Conservation (phyloP, 805 yeast genomes). For the Metschnikowia arizonensis region DNA sequence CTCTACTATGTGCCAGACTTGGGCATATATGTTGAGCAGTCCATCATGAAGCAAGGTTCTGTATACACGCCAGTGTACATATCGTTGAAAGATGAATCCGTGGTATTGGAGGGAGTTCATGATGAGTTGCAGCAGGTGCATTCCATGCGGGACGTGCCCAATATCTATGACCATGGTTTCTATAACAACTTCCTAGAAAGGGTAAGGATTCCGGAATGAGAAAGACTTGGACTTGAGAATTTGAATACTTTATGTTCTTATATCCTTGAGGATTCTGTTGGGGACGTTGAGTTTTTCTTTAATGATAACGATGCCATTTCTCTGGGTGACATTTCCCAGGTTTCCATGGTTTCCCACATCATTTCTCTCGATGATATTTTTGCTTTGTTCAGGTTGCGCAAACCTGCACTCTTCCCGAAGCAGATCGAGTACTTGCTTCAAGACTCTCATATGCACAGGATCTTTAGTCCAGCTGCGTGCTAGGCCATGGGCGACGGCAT, state of each 20-base stretch:
- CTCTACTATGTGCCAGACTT: conserved; percentile 13
- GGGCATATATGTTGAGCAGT: conserved; percentile 23
- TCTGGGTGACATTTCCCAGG: no score
- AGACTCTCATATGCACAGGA: conserved; percentile 5
- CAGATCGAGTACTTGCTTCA: conserved; percentile 6
- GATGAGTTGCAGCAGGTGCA: conserved; percentile 4
- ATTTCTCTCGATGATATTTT: neutral
- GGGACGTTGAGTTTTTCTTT: conserved; percentile 1
- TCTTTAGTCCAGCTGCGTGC: conserved; percentile 8
- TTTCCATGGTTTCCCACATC: no score
- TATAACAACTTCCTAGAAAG: conserved; percentile 27
- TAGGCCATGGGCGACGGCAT: conserved; percentile 11
- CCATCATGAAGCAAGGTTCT: conserved; percentile 10
- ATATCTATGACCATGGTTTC: conserved; percentile 51
- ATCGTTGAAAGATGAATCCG: conserved; percentile 24
- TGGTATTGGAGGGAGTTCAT: conserved; percentile 15
- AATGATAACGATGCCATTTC: neutral
- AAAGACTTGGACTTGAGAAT: no score
- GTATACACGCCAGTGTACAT: conserved; percentile 23
- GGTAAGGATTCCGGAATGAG: neutral
- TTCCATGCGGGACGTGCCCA: conserved; percentile 27
- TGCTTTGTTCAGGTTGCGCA: neutral
- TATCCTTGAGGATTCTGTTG: neutral
- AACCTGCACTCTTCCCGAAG: neutral
- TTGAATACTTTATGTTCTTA: neutral